Base-by-base conservation (phyloP, 495 filamentous ascomycete species). In the Cenococcum geophilum region DNA sequence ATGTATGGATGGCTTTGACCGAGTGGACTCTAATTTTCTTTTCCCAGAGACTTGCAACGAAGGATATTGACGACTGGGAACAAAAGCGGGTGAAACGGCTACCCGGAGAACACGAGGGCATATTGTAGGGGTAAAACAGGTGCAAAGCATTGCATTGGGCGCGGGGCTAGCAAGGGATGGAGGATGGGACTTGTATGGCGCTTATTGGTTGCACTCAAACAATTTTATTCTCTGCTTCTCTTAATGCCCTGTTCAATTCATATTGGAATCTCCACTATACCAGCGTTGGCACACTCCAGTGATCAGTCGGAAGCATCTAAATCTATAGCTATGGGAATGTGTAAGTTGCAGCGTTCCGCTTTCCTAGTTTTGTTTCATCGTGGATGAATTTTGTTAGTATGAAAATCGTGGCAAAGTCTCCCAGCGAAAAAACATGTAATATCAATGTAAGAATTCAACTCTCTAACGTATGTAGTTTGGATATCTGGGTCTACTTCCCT, bases 51-150 rank as follows among this genome's bases (percentile, higher is more conserved):
- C 78, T 97, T 16, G 87, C 92, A 63, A 87, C 86, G 32, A 95
- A 97, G 75, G 92, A 97, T 73, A 70, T 96, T 54, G 92, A 97
- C 68, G 80, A 89, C 67, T 99, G 95, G 95, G 95, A 99, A 72
- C 91, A 96, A 71, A 93, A 89, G 73, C 82, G 95, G 52, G 90
- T 97, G 14, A 82, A 92, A 75, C 79, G 95, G 67, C 81, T 97
- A 58, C 79, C 85, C 27, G 95, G 95, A 14, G 95, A 99, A 74
- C 83, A 79, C 35, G 92, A 99, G 75, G 95, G 95, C 16, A 80
- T 88, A 43, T 65, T 96, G 51, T 69, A 43, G 59, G 5, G 5
- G 5, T 6, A 12, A 21, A 4, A 5, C n/a, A 22, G 9, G n/a
- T 16, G 45, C 25, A 32, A 20, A 32, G n/a, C 12, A 12, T 18